Conservation (phyloP, 169 alveolate genomes). For the Plasmodium reichenowi region DNA sequence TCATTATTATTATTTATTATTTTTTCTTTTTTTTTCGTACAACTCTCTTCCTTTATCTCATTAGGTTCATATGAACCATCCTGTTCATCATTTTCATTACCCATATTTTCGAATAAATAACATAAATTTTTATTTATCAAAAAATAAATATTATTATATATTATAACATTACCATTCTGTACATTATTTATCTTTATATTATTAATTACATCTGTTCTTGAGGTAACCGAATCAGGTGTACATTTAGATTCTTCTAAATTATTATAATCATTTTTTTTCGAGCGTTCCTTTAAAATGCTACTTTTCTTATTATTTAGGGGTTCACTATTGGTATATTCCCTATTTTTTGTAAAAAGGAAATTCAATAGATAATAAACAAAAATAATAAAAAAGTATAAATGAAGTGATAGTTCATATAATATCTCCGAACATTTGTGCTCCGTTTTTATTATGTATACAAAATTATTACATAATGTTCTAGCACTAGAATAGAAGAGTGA, state of each 20-base stretch:
- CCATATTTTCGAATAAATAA: background rate
- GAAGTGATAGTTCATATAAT: slow-evolving; percentile 32
- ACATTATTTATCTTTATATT: background rate
- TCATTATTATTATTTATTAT: background rate
- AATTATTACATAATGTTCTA: slow-evolving; percentile 5
- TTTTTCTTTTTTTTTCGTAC: background rate
- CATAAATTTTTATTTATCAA: background rate
- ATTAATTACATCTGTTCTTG: background rate
- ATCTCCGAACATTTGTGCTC: background rate
- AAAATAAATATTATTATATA: background rate
- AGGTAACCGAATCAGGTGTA: background rate
- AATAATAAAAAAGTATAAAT: slow-evolving; percentile 18
- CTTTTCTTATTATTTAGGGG: background rate
- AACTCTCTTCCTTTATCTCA: background rate
- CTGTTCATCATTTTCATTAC: background rate
- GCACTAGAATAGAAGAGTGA: slow-evolving; percentile 18
- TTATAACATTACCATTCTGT: background rate
- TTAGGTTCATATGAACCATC: background rate
- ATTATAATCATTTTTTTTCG: background rate
- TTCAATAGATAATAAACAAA: slow-evolving; percentile 23
- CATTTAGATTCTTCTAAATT: background rate
- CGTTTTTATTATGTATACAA: slow-evolving; percentile 11
- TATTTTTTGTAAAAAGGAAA: background rate
- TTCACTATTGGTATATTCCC: too few species aligned
- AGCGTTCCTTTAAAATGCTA: background rate